These are phyloP conservation scores for Penicillium malachiteum DNA, from an alignment of 495 filamentous ascomycete species.

Conservation along the genomic window DNA sequence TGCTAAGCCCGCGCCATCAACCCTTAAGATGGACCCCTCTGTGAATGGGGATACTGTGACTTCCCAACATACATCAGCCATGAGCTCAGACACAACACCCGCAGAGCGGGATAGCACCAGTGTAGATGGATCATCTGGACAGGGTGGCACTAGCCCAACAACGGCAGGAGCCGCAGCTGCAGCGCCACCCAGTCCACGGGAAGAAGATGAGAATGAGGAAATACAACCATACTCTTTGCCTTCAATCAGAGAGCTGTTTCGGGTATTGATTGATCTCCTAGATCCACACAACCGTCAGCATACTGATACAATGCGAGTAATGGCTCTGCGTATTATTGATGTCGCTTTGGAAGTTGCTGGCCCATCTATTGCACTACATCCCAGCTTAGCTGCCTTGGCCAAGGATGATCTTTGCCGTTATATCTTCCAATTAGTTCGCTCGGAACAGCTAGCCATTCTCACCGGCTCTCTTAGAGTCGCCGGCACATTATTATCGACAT, in stretches of 20 bases:
- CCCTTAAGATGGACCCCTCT: slow-evolving; percentile 83
- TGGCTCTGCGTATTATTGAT: slow-evolving; percentile 96
- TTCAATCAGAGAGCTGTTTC: slow-evolving; percentile 89
- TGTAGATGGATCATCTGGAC: slow-evolving; percentile 36
- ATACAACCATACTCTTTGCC: slow-evolving; percentile 89
- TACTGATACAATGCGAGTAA: slow-evolving; percentile 92
- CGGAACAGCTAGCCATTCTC: slow-evolving; percentile 90
- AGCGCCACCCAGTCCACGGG: slow-evolving; percentile 41
- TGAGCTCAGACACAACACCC: slow-evolving; percentile 42
- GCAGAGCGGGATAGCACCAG: slow-evolving; percentile 37
- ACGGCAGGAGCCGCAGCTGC: slow-evolving; percentile 48
- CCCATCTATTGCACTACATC: slow-evolving; percentile 91
- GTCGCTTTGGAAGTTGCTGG: slow-evolving; percentile 96
- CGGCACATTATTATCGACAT: slow-evolving; percentile 86
- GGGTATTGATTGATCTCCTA: slow-evolving; percentile 90
- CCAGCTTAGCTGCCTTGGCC: slow-evolving; percentile 80
- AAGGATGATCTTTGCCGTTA: slow-evolving; percentile 93
- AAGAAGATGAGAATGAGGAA: slow-evolving; percentile 49
- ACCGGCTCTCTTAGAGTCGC: slow-evolving; percentile 90
- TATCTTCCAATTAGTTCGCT: slow-evolving; percentile 94
- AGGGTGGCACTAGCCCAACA: slow-evolving; percentile 35
- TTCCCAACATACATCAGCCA: slow-evolving; percentile 45
- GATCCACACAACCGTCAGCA: slow-evolving; percentile 91
- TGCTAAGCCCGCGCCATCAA: slow-evolving; percentile 51
- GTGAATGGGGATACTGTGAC: slow-evolving; percentile 68